Evolutionary conservation across 23 red algal species (phyloP), one percentile per base, ranked within the genome.

Genomic region (Agarophyton chilense): DNA sequence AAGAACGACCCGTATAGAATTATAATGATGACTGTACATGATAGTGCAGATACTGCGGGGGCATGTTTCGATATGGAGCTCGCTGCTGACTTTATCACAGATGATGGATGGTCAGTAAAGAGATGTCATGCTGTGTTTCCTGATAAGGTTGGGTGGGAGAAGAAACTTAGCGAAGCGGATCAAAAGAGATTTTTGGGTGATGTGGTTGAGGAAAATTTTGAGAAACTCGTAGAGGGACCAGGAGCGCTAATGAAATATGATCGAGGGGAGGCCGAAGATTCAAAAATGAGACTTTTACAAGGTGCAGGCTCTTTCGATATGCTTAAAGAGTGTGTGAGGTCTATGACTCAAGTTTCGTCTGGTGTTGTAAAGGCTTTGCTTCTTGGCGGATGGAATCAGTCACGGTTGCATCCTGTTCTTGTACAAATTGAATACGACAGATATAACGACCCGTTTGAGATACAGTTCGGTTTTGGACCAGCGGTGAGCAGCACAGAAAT

Each of bases 121-220:
- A 29, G 70, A 42, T 79, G 50, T 28, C 67, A 61, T 60, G 38
- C 71, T n/a, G 85, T 89, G 0, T 89, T 89, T 65, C 85, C 85
- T n/a, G 85, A 89, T 49, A 89, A 89, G 49, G 60, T 89, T 63
- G 85, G 85, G 3, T 89, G 85, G 85, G 85, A 89, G 22, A 58
- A 50, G 12, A 53, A 68, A 33, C 51, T 80, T 2, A 61, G 38
- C 21, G 85, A 76, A 32, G 71, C 46, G 43, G 67, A 77, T 3
- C 71, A 44, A 64, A 71, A 18, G 31, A 47, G 71, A 17, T 86
- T 72, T 35, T 39, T 89, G 34, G 68, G 85, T 22, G 58, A 63
- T 3, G 64, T 86, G 17, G 21, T 64, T 12, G 53, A 77, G 17
- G 67, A 44, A 17, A 34, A 42, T 34, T 41, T 62, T 38, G 85